phyloP scores from a whole-genome alignment of 1,284 basidiomycete species.

The Wolfiporia cocos region DNA sequence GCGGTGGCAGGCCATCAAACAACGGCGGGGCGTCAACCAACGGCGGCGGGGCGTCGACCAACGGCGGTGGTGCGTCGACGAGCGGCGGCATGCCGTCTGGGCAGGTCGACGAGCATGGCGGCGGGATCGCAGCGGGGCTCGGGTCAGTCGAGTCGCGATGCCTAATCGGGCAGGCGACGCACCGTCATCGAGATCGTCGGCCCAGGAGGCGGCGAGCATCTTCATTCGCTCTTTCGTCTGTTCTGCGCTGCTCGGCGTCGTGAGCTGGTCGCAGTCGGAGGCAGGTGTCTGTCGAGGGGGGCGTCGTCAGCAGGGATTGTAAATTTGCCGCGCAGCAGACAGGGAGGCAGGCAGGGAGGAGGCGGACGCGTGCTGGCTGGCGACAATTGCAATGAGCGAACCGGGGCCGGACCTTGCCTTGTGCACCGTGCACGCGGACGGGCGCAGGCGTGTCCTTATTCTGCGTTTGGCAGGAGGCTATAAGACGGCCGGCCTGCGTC shows the following conservation, averaged over 20 bases:
- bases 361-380: too few species aligned
- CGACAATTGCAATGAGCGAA: too few species aligned
- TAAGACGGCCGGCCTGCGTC: slow-evolving; percentile 9
- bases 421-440: too few species aligned
- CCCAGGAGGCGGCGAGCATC: too few species aligned
- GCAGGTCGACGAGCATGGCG: slow-evolving; percentile 45
- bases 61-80: slow-evolving; percentile 23
- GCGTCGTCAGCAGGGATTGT: too few species aligned
- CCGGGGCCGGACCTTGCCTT: too few species aligned
- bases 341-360: too few species aligned
- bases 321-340: too few species aligned
- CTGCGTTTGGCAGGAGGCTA: slow-evolving; percentile 23
- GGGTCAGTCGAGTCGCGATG: slow-evolving; percentile 14
- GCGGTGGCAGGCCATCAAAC: slow-evolving; percentile 38
- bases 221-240: too few species aligned
- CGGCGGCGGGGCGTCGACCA: slow-evolving; percentile 39
- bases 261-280: slow-evolving; percentile 6
- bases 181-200: slow-evolving; percentile 31
- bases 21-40: slow-evolving; percentile 46
- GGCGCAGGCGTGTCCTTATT: too few species aligned
- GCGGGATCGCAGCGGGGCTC: slow-evolving; percentile 37
- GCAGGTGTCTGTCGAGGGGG: slow-evolving; percentile 2
- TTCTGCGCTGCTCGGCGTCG: slow-evolving; percentile 17
- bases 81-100: slow-evolving; percentile 39
- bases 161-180: slow-evolving; percentile 15